A percentile compares a stretch with the other conserved stretches of the same genome.
phyloP scores from a whole-genome alignment of 768 basidiomycete genomes.

The Cyclocybe aegerita region DNA sequence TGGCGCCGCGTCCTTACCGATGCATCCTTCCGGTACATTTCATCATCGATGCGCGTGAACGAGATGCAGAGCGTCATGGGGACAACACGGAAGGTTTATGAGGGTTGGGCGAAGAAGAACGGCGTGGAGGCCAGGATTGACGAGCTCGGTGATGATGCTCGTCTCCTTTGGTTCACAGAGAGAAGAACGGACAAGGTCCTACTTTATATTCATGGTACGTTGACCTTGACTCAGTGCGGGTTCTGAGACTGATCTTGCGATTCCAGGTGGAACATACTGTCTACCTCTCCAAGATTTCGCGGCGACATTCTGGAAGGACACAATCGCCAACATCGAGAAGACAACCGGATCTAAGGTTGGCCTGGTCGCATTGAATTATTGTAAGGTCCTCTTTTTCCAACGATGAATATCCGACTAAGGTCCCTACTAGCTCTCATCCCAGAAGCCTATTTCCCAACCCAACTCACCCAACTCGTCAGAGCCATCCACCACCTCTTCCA shows the following conservation, averaged over 20 bases:
- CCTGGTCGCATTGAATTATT: conserved; percentile 24
- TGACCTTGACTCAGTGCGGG: background rate
- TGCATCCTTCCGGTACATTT: conserved; percentile 8
- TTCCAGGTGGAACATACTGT: conserved; percentile 27
- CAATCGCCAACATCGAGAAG: conserved; percentile 13
- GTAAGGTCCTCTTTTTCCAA: conserved; percentile 6
- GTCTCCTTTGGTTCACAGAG: conserved; percentile 32
- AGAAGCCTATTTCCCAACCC: conserved; percentile 28
- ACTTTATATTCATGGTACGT: conserved; percentile 29
- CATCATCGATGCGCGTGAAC: conserved; percentile 5
- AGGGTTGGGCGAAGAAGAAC: conserved; percentile 20
- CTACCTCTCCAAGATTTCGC: conserved; percentile 19
- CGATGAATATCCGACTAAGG: background rate
- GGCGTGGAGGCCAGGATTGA: conserved; percentile 22
- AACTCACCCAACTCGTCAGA: conserved; percentile 24
- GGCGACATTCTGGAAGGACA: conserved; percentile 23
- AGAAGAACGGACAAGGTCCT: conserved; percentile 30
- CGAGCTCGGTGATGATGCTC: conserved; percentile 24
- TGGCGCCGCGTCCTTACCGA: conserved; percentile 8
- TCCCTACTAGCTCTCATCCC: conserved; percentile 24
- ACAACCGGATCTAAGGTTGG: conserved; percentile 14
- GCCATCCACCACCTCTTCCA: conserved; percentile 27
- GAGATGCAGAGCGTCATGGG: conserved; percentile 25
- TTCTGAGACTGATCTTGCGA: background rate
- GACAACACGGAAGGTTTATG: conserved; percentile 20